Evolutionary conservation across 495 filamentous ascomycete species (phyloP).

Genomic region (Tetracladium setigerum): DNA sequence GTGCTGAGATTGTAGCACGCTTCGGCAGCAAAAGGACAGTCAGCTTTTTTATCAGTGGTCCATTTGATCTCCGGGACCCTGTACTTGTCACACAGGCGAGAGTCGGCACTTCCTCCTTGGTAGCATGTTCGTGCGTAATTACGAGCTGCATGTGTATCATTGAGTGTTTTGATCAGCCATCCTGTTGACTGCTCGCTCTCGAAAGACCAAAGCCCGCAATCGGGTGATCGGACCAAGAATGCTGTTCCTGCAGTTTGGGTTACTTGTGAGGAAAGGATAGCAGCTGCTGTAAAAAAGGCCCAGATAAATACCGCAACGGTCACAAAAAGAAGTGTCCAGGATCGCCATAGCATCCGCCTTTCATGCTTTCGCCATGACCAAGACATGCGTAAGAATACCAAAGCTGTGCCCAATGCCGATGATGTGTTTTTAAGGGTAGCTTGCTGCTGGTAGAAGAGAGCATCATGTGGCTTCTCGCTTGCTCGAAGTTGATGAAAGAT

Average conservation of each 20-base stretch:
- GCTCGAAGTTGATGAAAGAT: conserved; percentile 28
- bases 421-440: conserved; percentile 27
- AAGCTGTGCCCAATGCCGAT: conserved; percentile 21
- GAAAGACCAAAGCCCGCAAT: conserved; percentile 21
- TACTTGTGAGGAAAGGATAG: conserved; percentile 28
- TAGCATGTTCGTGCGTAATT: conserved; percentile 28
- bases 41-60: conserved; percentile 16
- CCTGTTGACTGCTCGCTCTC: not conserved
- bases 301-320: conserved; percentile 25
- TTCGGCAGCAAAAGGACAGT: conserved; percentile 24
- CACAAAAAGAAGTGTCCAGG: conserved; percentile 20
- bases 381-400: conserved; percentile 18
- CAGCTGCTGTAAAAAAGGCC: conserved; percentile 24
- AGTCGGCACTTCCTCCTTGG: conserved; percentile 1
- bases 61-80: conserved; percentile 16
- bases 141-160: conserved; percentile 21
- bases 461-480: conserved; percentile 14
- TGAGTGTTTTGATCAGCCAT: conserved; percentile 4
- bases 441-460: conserved; percentile 30
- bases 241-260: conserved; percentile 23
- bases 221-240: conserved; percentile 18
- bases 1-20: conserved; percentile 16
- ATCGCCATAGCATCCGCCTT: conserved; percentile 15
- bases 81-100: conserved; percentile 8
- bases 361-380: conserved; percentile 27